Base-by-base conservation (phyloP, 2,329 filamentous ascomycete genomes). In the Phyllosticta ampelicida region DNA sequence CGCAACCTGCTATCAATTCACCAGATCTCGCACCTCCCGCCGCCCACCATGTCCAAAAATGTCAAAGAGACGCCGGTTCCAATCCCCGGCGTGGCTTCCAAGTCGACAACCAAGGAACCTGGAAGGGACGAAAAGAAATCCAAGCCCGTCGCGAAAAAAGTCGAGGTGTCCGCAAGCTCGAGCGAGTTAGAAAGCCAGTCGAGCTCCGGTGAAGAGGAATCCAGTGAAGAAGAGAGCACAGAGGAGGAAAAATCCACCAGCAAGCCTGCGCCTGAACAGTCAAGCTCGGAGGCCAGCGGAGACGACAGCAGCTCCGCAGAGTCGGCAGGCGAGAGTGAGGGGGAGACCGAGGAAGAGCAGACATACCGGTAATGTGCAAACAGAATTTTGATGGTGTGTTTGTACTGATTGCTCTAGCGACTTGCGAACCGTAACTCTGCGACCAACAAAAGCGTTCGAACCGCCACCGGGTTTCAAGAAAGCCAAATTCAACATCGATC, bases 401-500 rank as follows among this genome's bases (percentile, higher is more conserved):
- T n/a, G 6, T n/a, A 18, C 49, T 23, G 21, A 48, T 23, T 26
- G 19, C 66, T 65, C 52, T 60, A 65, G 3, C 66, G 70, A 36
- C 65, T 65, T 10, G 68, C 69, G 18, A 64, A 70, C 23, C 65
- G 70, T 48, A 8, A n/a, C 36, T 4, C 36, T 44, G 16, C 67
- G 65, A 50, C 69, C 74, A 19, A 70, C 73, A 5, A 64, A 66
- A 28, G 62, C 67, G 11, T 74, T 67, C 56, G 62, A 67, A 54
- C 71, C 72, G 20, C 72, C 72, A 58, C 64, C 68, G 68, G 76
- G 78, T 51, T 80, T 80, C 78, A 74, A 62, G 65, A 72, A 63
- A 68, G 74, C 67, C 70, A 78, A 64, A 73, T 80, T 66, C 71
- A 82, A 60, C 69, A 78, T 63, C 18, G 65, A 65, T 28, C 63